Conservation (phyloP, 2,329 filamentous ascomycete genomes). For the Colletotrichum coccodes region DNA sequence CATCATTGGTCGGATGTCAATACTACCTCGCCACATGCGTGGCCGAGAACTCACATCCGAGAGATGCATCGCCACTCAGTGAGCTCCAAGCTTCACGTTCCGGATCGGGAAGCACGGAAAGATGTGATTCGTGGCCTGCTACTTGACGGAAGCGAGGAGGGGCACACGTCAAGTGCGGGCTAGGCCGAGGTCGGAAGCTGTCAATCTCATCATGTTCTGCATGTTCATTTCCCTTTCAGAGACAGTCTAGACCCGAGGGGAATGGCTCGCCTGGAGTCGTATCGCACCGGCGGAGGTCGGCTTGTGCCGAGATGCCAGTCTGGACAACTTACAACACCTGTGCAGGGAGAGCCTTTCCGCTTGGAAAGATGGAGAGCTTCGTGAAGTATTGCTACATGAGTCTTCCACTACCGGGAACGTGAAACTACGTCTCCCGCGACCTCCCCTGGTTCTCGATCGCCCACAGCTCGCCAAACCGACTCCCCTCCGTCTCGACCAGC, state of each 20-base stretch:
- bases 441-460: slow-evolving; percentile 35
- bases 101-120: background rate
- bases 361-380: background rate
- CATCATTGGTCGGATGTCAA: background rate
- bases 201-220: background rate
- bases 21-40: background rate
- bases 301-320: background rate
- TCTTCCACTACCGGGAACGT: background rate
- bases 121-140: background rate
- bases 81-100: background rate
- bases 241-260: background rate
- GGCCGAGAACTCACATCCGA: background rate
- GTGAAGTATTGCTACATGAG: background rate
- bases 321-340: background rate
- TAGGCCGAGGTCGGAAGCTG: background rate
- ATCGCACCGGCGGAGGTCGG: background rate
- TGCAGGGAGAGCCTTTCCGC: background rate
- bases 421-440: background rate
- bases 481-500: slow-evolving; percentile 36
- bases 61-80: background rate
- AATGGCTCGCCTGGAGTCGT: background rate
- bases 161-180: background rate
- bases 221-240: background rate
- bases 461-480: slow-evolving; percentile 45
- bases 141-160: background rate